Evolutionary conservation across 108 stramenopile species (phyloP).

Genomic region (Halocafeteria seosinensis): DNA sequence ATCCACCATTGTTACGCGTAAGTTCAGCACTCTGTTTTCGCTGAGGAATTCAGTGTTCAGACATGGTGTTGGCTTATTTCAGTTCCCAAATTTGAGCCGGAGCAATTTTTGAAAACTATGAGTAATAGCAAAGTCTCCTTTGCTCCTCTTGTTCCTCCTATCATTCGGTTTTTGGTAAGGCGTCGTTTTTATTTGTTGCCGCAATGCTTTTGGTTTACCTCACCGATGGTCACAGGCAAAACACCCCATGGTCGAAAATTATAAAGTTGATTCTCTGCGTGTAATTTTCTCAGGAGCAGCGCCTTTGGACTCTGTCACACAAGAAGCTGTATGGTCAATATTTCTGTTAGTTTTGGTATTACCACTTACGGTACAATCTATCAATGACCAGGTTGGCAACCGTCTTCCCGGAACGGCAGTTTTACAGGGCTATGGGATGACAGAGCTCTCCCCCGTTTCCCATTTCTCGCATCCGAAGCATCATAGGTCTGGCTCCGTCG

Average conservation of each 20-base stretch:
- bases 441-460: slow-evolving; percentile 28
- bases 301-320: slow-evolving; percentile 52
- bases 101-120: slow-evolving; percentile 49
- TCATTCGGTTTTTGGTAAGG: slow-evolving; percentile 18
- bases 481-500: slow-evolving; percentile 43
- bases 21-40: too few relatives aligned
- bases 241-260: slow-evolving; percentile 55
- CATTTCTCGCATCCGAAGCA: slow-evolving; percentile 45
- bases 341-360: too few relatives aligned
- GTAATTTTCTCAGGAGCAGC: slow-evolving; percentile 61
- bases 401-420: slow-evolving; percentile 37
- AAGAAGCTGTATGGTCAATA: too few relatives aligned
- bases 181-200: not conserved
- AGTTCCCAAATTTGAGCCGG: slow-evolving; percentile 51
- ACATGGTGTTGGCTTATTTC: too few relatives aligned
- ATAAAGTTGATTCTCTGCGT: slow-evolving; percentile 45
- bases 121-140: slow-evolving; percentile 45
- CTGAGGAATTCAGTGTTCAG: too few relatives aligned
- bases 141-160: slow-evolving; percentile 71
- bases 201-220: slow-evolving; percentile 46
- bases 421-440: slow-evolving; percentile 77
- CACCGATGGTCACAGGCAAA: too few relatives aligned
- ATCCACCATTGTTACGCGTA: not conserved
- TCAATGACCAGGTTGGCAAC: too few relatives aligned
- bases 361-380: too few relatives aligned